These are phyloP conservation scores for Fusarium buxicola DNA, from an alignment of 2,329 filamentous ascomycete species.

Conservation along the genomic window DNA sequence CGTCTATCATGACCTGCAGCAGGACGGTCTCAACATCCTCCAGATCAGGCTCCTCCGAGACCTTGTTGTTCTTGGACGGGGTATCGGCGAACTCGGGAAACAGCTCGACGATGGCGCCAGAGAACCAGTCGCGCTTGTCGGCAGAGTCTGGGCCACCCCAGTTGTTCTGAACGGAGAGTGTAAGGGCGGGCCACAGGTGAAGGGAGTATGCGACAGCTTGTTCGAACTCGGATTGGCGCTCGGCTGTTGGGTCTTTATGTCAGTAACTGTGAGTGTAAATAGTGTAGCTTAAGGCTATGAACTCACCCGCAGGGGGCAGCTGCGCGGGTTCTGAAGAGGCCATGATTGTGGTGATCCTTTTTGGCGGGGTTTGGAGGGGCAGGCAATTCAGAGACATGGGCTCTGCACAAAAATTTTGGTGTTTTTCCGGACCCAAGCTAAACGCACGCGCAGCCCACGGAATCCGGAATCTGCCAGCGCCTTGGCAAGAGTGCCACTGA, in stretches of 20 bases:
- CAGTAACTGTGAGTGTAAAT: not conserved
- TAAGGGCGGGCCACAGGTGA: conserved; percentile 88
- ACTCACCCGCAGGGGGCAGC: conserved; percentile 50
- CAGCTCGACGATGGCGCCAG: conserved; percentile 85
- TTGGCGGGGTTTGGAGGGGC: conserved; percentile 50
- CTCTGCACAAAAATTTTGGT: conserved; percentile 47
- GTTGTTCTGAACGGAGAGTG: conserved; percentile 84
- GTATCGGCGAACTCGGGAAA: conserved; percentile 73
- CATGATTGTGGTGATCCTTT: conserved; percentile 43
- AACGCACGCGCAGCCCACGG: conserved; percentile 15
- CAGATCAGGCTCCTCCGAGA: conserved; percentile 69
- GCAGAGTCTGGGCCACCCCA: conserved; percentile 87
- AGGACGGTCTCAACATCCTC: conserved; percentile 87
- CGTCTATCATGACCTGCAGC: conserved; percentile 91
- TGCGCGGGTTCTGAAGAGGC: conserved; percentile 47
- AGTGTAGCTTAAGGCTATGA: not conserved
- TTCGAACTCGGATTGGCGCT: conserved; percentile 78
- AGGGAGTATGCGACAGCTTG: conserved; percentile 87
- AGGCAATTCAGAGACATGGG: conserved; percentile 31
- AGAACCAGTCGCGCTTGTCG: conserved; percentile 98
- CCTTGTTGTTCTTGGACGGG: conserved; percentile 45
- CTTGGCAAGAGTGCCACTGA: conserved; percentile 13
- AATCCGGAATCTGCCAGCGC: not conserved
- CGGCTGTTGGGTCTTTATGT: conserved; percentile 53
- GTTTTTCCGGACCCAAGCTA: conserved; percentile 34